Evolutionary conservation across 139 green algal species (phyloP), one percentile per base, ranked within the genome.

Genomic region (Chlorella sp.): DNA sequence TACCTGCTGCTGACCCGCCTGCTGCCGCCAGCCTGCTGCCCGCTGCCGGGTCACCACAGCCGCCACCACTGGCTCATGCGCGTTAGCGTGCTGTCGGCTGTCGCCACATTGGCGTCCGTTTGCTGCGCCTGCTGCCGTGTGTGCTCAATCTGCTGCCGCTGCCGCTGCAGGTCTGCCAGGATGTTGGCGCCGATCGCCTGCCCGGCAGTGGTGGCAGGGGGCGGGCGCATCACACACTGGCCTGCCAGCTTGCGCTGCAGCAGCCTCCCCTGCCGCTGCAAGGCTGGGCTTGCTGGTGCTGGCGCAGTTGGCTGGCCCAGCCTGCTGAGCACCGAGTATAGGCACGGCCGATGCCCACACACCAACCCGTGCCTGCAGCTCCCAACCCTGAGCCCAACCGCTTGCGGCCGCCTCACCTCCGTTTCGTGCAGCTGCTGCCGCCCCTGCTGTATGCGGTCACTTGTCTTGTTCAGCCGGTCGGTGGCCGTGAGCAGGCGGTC

Each of bases 341-440:
- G 63, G 44, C 44, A 51, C 44, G 44, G 6, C 7, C 44, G 6
- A 16, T 51, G 2, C 11, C 28, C 63, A 69, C 63, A 69, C 28
- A 69, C 63, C 26, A 36, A 32, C 16, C 1, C 2, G 30, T 73
- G 68, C 0, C 68, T 5, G 2, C 34, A n/a, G 34, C 44, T 16
- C 16, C 28, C 69, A 75, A 28, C 20, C 15, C 36, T 23, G 30
- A 1, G 18, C 55, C 28, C 17, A 36, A 70, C 16, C 9, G 2
- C 74, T 16, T 47, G 28, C 30, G 17, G 18, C 21, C 44, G 18
- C 73, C 28, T 56, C 90, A 98, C 94, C 91, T 98, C 95, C 26
- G 95, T 96, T 86, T 98, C 91, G 55, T 90, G 74, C 75, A 98
- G 88, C 87, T 96, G 91, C 87, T 96, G 89, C 78, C 94, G 92